A percentile compares a stretch with the other conserved stretches of the same genome.
phyloP scores from a whole-genome alignment of 805 yeast species.

The Naumovozyma dairenensis region DNA sequence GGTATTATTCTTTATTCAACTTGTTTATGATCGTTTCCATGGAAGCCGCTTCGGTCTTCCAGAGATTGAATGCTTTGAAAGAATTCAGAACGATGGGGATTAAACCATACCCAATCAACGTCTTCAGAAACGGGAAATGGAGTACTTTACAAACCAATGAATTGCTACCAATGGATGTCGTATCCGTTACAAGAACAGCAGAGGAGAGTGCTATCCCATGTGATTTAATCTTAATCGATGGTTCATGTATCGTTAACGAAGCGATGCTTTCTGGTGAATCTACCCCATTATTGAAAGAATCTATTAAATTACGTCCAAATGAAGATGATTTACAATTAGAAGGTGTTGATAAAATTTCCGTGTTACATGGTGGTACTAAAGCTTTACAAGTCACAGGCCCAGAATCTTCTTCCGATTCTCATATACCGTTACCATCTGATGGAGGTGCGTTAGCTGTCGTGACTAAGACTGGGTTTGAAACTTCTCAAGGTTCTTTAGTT shows the following conservation, averaged over 20 bases:
- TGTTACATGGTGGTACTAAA: conserved; percentile 92
- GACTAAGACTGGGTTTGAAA: conserved; percentile 93
- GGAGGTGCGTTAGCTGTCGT: conserved; percentile 86
- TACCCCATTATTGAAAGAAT: conserved; percentile 90
- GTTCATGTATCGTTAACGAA: conserved; percentile 92
- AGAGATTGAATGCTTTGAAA: conserved; percentile 86
- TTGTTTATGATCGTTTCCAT: conserved; percentile 86
- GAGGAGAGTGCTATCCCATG: conserved; percentile 94
- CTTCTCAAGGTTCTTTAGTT: conserved; percentile 94
- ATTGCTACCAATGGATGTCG: conserved; percentile 84
- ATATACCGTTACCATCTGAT: conserved; percentile 69
- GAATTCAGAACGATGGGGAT: conserved; percentile 97
- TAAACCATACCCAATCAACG: conserved; percentile 76
- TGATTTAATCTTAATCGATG: conserved; percentile 76
- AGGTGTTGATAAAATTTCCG: conserved; percentile 79
- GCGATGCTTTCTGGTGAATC: conserved; percentile 99
- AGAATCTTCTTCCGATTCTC: conserved; percentile 30
- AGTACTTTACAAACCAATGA: conserved; percentile 55
- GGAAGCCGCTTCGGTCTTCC: conserved; percentile 91
- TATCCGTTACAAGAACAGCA: conserved; percentile 75
- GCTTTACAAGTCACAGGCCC: conserved; percentile 84
- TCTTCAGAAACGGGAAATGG: conserved; percentile 67
- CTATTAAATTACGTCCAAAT: conserved; percentile 72
- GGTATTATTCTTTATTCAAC: conserved; percentile 90
- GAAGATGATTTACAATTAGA: conserved; percentile 61